phyloP scores from a whole-genome alignment of 1,284 basidiomycete species.

The Trichosporon inkin region DNA sequence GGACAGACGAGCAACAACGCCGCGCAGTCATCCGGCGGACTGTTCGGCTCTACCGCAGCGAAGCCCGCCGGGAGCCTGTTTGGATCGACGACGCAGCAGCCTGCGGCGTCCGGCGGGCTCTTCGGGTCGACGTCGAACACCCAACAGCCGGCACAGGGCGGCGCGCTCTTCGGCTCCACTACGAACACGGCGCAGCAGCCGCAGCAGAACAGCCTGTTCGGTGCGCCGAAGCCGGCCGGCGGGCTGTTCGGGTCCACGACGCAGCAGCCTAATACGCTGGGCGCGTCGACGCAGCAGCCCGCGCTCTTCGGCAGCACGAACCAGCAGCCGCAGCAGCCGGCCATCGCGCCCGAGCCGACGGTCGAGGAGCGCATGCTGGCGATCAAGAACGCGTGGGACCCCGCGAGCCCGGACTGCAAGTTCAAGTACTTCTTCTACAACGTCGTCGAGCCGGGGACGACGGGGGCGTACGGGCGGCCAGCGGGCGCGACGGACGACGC shows the following conservation, averaged over 20 bases:
- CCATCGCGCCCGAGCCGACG: conserved; percentile 1
- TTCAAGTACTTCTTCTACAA: conserved; percentile 90
- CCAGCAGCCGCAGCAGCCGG: conserved; percentile 50
- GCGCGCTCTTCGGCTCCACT: conserved; percentile 50
- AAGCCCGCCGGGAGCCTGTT: conserved; percentile 38
- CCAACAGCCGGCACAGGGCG: conserved; percentile 10
- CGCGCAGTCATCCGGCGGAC: conserved; percentile 35
- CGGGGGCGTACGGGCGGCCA: conserved; percentile 68
- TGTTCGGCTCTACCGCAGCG: conserved; percentile 40
- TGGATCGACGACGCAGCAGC: conserved; percentile 22
- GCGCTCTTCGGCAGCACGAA: conserved; percentile 10
- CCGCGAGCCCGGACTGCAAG: conserved; percentile 64
- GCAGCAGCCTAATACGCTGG: conserved; percentile 17
- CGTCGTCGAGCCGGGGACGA: conserved; percentile 68
- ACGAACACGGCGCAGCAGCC: conserved; percentile 22
- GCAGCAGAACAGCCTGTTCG: conserved; percentile 16
- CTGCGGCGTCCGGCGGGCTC: conserved; percentile 47
- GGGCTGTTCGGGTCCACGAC: conserved; percentile 14
- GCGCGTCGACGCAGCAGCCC: conserved; percentile 13
- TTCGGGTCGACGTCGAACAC: conserved; percentile 54
- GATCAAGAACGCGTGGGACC: conserved; percentile 69
- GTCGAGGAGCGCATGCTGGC: conserved; percentile 61
- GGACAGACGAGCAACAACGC: conserved; percentile 48
- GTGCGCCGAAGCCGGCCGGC: conserved; percentile 14
- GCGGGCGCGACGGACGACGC: conserved; percentile 67